Base-by-base conservation (phyloP, 148 eudicot species). In the Cornus suecica region DNA sequence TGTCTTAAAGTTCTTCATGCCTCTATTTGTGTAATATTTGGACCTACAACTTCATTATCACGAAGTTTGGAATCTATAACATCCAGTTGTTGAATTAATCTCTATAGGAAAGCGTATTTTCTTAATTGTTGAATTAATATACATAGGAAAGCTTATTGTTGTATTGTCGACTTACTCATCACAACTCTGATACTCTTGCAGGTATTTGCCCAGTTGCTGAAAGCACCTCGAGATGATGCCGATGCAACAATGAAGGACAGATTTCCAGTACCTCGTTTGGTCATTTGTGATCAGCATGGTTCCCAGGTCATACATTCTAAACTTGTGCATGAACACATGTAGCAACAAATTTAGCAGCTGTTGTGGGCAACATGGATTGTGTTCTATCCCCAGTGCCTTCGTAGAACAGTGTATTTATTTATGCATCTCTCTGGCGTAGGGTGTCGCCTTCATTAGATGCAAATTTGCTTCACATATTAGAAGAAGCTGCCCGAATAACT, bases 281-380 rank as follows among this genome's bases (percentile, higher is more conserved):
- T 95, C 69, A 81, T 92, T 34, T 95, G 99, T 76, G 99, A 95
- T 84, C 99, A 95, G 82, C 87, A 95, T 80, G 99, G 97, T 67
- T 95, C 99, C 62, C 99, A 95, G 97, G 99, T 92, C 52, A 77
- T 34, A 61, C 45, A 70, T 29, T 77, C 28, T 41, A n/a, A 37
- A 41, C 13, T 32, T 61, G 13, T 25, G 42, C 56, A 24, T 61
- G 37, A 73, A 18, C 13, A 62, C 34, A 31, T 22, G 56, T 18
- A 18, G 25, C 2, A 58, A 58, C 23, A 58, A 18, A 22, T 16
- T 58, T 18, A 58, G 62, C 23, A 20, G 62, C 62, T 20, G 24
- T 7, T 20, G 20, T 58, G 62, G 62, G 9, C n/a, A n/a, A 14
- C 54, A 58, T 58, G 62, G 6, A 4, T 58, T 3, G 18, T 58